These are phyloP conservation scores for Theobroma cacao DNA, from an alignment of 345 rosid genomes.

Conservation along the genomic window DNA sequence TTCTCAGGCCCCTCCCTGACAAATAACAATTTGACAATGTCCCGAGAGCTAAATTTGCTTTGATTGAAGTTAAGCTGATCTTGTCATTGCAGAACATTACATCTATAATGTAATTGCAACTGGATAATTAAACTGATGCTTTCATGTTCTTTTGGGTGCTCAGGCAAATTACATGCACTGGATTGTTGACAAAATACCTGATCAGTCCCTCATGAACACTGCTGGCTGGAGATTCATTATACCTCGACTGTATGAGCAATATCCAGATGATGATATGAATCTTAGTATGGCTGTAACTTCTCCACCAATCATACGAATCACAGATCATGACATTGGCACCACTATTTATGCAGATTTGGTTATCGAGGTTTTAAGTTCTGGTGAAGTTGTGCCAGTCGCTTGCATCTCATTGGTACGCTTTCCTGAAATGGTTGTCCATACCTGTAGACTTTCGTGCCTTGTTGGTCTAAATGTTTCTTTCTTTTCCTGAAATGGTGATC, in stretches of 20 bases:
- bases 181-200: slow-evolving; percentile 40
- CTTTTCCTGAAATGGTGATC: neutral
- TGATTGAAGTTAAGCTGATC: neutral
- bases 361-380: slow-evolving; percentile 48
- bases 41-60: neutral
- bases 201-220: slow-evolving; percentile 60
- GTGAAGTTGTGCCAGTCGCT: slow-evolving; percentile 47
- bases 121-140: slow-evolving; percentile 12
- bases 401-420: slow-evolving; percentile 58
- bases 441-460: too few species aligned
- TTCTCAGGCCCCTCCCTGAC: neutral
- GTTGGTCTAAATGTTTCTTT: too few species aligned
- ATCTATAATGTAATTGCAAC: neutral
- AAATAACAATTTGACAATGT: neutral
- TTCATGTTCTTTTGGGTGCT: slow-evolving; percentile 14
- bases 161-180: slow-evolving; percentile 65
- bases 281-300: slow-evolving; percentile 47
- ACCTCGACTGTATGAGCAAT: slow-evolving; percentile 56
- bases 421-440: neutral
- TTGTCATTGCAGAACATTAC: neutral
- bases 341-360: slow-evolving; percentile 44
- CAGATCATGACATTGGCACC: slow-evolving; percentile 33
- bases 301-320: slow-evolving; percentile 48
- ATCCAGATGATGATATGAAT: slow-evolving; percentile 57
- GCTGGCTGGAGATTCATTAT: slow-evolving; percentile 58